Conservation (phyloP, 1,284 basidiomycete genomes). For the Cryptococcus sp. region DNA sequence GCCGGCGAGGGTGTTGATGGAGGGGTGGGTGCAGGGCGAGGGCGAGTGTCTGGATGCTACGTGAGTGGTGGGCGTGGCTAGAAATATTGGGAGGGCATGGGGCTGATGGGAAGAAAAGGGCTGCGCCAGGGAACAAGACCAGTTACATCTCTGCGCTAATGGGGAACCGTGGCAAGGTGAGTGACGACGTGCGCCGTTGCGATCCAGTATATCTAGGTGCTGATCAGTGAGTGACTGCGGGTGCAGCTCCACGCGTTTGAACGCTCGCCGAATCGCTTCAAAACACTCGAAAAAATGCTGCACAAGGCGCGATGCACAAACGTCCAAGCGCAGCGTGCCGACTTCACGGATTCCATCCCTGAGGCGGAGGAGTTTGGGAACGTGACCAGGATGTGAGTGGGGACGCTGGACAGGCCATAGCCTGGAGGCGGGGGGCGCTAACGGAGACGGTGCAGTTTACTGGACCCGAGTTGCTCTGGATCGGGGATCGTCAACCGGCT, state of each 20-base stretch:
- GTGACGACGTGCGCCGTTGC: too few relatives aligned
- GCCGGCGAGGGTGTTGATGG: constrained; percentile 73
- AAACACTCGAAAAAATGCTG: constrained; percentile 78
- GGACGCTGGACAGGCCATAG: not conserved
- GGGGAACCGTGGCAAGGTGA: constrained; percentile 71
- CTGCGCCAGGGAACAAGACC: constrained; percentile 98
- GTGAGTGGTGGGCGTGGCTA: constrained; percentile 19
- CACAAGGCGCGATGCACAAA: constrained; percentile 73
- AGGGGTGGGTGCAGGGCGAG: constrained; percentile 40
- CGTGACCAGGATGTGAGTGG: constrained; percentile 77
- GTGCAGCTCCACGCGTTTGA: constrained; percentile 84
- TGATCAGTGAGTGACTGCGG: not conserved
- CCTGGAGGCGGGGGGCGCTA: not conserved
- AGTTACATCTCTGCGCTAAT: constrained; percentile 87
- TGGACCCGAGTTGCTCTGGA: constrained; percentile 91
- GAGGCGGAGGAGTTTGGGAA: constrained; percentile 58
- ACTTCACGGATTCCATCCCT: constrained; percentile 76
- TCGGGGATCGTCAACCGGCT: constrained; percentile 87
- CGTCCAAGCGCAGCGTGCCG: constrained; percentile 63
- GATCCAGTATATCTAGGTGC: constrained; percentile 15
- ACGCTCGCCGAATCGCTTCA: constrained; percentile 70
- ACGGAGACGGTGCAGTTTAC: constrained; percentile 55
- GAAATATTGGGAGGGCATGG: not conserved
- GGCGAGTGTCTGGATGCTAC: constrained; percentile 84
- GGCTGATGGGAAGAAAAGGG: constrained; percentile 38